A percentile compares a stretch with the other conserved stretches of the same genome.
These are phyloP conservation scores for Linum trigynum DNA, from an alignment of 345 rosid genomes.

Conservation along the genomic window DNA sequence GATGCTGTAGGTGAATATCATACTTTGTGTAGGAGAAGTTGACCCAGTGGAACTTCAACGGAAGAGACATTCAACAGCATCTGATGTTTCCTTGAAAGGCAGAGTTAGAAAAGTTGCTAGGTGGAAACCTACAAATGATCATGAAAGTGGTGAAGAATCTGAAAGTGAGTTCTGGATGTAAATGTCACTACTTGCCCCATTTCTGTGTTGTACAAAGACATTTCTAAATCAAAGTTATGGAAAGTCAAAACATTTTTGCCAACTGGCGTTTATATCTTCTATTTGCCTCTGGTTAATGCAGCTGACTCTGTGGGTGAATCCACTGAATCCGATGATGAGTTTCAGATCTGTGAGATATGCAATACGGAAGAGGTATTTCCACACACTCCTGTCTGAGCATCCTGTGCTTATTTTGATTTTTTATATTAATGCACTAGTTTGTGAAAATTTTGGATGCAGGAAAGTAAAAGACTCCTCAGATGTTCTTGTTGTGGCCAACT, in stretches of 20 bases:
- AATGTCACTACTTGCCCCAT: not conserved
- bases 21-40: slow-evolving; percentile 56
- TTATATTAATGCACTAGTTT: slow-evolving; percentile 7
- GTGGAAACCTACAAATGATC: slow-evolving; percentile 79
- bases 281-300: slow-evolving; percentile 29
- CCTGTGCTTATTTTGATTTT: slow-evolving; percentile 12
- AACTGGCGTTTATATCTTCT: not conserved
- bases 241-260: not conserved
- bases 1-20: slow-evolving; percentile 6
- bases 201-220: not conserved
- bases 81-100: slow-evolving; percentile 82
- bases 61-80: slow-evolving; percentile 85
- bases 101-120: slow-evolving; percentile 91
- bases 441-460: slow-evolving; percentile 38
- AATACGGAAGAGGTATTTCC: slow-evolving; percentile 70
- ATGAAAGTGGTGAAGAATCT: slow-evolving; percentile 74
- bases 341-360: slow-evolving; percentile 95
- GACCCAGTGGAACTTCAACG: slow-evolving; percentile 75
- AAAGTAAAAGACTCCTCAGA: slow-evolving; percentile 80
- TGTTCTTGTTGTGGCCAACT: slow-evolving; percentile 93
- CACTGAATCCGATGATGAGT: slow-evolving; percentile 92
- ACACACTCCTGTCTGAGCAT: slow-evolving; percentile 1
- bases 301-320: slow-evolving; percentile 77
- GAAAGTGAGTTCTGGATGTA: slow-evolving; percentile 48
- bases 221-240: too few species aligned